phyloP scores from a whole-genome alignment of 139 green algal species.

The Zygnema cylindricum region DNA sequence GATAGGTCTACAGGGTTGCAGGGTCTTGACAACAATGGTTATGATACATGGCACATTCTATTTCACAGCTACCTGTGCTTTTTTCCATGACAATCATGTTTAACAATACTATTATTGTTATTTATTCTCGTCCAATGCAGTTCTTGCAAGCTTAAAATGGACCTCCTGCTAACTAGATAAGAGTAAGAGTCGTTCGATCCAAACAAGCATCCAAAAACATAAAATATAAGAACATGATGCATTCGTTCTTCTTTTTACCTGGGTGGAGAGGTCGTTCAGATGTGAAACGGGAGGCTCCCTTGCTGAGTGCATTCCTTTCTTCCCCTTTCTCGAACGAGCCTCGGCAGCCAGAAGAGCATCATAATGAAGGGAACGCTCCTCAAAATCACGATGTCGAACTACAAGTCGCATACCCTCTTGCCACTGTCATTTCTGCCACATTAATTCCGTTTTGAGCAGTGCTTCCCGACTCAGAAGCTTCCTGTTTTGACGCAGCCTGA shows the following conservation, averaged over 20 bases:
- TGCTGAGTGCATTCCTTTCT: neutral
- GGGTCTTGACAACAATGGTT: too few relatives aligned
- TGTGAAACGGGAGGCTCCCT: slow-evolving; percentile 75
- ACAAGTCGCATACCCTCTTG: slow-evolving; percentile 77
- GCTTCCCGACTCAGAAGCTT: neutral
- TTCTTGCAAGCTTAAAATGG: too few relatives aligned
- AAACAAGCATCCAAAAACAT: too few relatives aligned
- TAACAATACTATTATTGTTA: too few relatives aligned
- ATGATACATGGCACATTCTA: too few relatives aligned
- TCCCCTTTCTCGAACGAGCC: neutral
- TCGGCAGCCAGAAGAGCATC: neutral
- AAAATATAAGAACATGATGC: too few relatives aligned
- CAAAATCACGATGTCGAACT: neutral
- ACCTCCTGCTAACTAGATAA: too few relatives aligned
- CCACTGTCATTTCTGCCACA: slow-evolving; percentile 85
- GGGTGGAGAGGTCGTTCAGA: slow-evolving; percentile 86
- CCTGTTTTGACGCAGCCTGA: neutral
- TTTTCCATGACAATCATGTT: too few relatives aligned
- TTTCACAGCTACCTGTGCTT: too few relatives aligned
- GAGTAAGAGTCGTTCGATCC: too few relatives aligned
- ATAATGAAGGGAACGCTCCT: neutral
- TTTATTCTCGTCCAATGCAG: too few relatives aligned
- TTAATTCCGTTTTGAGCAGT: slow-evolving; percentile 35
- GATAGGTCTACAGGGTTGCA: too few relatives aligned
- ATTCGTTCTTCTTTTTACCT: slow-evolving; percentile 4